Evolutionary conservation across 2,329 filamentous ascomycete species (phyloP), one percentile per base, ranked within the genome.

Genomic region (Beauveria australis): DNA sequence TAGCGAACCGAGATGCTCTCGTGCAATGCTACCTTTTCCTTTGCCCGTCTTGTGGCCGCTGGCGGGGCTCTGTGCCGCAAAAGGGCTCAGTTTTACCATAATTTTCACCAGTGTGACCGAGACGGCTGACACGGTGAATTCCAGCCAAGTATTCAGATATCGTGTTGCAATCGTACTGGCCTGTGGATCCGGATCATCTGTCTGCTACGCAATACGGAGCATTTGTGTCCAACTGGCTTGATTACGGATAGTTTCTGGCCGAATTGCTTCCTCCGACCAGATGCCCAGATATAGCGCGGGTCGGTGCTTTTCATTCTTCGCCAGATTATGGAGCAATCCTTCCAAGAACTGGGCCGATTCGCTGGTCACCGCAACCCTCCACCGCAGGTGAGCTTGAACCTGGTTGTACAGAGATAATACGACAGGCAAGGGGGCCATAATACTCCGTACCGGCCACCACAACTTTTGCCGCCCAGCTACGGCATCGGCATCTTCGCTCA

Each of bases 311-410:
- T 55, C 48, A 44, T 43, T 37, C 55, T 30, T 33, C 3, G 33
- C 33, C 9, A 37, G 24, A 52, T 28, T 52, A 59, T 59, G 56
- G 56, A 52, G 37, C 47, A 59, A 53, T 59, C 40, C 56, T 10
- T 30, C 40, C 26, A 53, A 33, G 46, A 52, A 24, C 56, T 59
- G 48, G 56, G 56, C 56, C 56, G 40, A 53, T 59, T 53, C 56
- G 47, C 51, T 52, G 47, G 56, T 26, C 37, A 33, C 46, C 53
- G 24, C 53, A 53, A 53, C 19, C 51, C 51, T 37, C 5, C 12
- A 14, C 33, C 33, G 33, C 33, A 37, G 14, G 33, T 37, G 33
- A 37, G 33, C 33, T 46, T 8, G 24, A 16, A 46, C 44, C 52
- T 24, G 9, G 41, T 22, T 26, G 12, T 41, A 55, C 53, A 46